phyloP scores from a whole-genome alignment of 176 grass and related monocot genomes.

The Rhynchospora pubera region DNA sequence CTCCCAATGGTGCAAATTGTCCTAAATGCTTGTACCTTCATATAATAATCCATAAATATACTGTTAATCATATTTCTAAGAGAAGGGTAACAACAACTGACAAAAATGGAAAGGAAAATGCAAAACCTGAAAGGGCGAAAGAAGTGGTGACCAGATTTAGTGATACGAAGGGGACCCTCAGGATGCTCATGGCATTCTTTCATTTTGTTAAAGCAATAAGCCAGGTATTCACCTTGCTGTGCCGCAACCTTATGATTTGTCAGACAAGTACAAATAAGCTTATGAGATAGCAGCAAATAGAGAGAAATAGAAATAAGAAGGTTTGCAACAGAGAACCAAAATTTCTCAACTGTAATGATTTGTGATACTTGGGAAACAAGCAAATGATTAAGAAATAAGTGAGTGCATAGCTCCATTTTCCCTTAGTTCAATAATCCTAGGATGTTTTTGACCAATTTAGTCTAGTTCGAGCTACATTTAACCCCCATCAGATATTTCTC shows the following conservation, averaged over 20 bases:
- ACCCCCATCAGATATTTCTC: too few species aligned
- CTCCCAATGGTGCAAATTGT: slow-evolving; percentile 82
- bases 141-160: slow-evolving; percentile 46
- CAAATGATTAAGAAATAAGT: neutral
- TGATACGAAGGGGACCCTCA: slow-evolving; percentile 74
- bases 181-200: slow-evolving; percentile 55
- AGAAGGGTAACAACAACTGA: neutral
- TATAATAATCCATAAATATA: neutral
- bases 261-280: neutral
- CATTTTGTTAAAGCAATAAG: slow-evolving; percentile 87
- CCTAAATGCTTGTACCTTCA: slow-evolving; percentile 87
- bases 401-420: neutral
- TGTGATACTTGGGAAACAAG: neutral
- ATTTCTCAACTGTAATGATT: neutral
- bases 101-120: slow-evolving; percentile 10
- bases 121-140: slow-evolving; percentile 84
- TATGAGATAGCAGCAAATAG: neutral
- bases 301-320: neutral
- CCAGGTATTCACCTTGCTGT: slow-evolving; percentile 96
- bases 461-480: too few species aligned
- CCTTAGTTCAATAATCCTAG: neutral
- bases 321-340: neutral
- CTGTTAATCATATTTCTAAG: neutral
- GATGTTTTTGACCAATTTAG: neutral
- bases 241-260: slow-evolving; percentile 51